A percentile compares a stretch with the other conserved stretches of the same genome.
These are phyloP conservation scores for Clonostachys rosea DNA, from an alignment of 2,329 filamentous ascomycete genomes.

Conservation along the genomic window DNA sequence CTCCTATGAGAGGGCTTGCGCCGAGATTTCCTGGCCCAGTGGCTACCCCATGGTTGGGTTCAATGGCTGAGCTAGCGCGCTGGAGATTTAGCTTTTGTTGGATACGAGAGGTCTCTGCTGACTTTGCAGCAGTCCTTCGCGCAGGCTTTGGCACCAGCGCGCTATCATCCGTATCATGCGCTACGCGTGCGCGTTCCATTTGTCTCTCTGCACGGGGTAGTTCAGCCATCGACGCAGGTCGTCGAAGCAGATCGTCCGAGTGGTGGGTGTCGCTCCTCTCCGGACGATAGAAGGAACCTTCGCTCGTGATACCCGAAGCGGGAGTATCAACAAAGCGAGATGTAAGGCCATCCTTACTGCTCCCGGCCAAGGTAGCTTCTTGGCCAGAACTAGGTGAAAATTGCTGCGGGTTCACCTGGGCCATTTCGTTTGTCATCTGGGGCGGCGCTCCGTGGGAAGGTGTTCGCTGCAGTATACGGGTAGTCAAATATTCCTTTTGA, in stretches of 20 bases:
- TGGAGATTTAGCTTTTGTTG: constrained; percentile 75
- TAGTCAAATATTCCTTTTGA: constrained; percentile 64
- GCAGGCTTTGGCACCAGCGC: constrained; percentile 39
- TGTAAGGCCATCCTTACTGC: constrained; percentile 43
- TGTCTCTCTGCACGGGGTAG: constrained; percentile 15
- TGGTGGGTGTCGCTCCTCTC: constrained; percentile 19
- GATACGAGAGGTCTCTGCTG: constrained; percentile 58
- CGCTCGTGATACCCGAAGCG: constrained; percentile 41
- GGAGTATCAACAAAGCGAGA: constrained; percentile 55
- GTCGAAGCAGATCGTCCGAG: constrained; percentile 23
- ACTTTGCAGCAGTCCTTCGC: constrained; percentile 29
- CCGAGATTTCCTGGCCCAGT: constrained; percentile 20
- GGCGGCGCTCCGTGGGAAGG: constrained; percentile 58
- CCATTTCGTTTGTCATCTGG: constrained; percentile 57
- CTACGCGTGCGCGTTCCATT: constrained; percentile 13
- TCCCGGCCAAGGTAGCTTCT: constrained; percentile 15
- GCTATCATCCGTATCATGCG: constrained; percentile 30
- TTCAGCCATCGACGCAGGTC: constrained; percentile 36
- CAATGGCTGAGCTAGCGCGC: constrained; percentile 67
- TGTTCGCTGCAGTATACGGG: constrained; percentile 60
- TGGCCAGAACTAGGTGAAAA: constrained; percentile 16
- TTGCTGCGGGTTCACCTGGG: constrained; percentile 26
- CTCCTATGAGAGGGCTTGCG: constrained; percentile 43
- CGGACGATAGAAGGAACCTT: constrained; percentile 46
- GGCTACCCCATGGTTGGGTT: constrained; percentile 46